Conservation (phyloP, 352 stramenopile species). For the Halophytophthora batemanensis region DNA sequence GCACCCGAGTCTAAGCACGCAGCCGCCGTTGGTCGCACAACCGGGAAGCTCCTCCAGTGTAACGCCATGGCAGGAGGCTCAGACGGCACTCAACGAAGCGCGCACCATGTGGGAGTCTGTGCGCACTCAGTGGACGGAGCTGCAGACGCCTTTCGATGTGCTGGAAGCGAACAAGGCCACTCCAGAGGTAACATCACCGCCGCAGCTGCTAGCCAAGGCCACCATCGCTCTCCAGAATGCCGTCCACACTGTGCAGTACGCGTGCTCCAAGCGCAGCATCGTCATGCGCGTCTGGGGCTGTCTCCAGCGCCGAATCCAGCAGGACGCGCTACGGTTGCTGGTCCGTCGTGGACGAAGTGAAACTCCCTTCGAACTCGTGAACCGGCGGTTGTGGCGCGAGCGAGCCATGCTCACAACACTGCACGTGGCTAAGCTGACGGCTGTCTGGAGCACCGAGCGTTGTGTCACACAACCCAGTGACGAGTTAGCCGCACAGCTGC, state of each 20-base stretch:
- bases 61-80: constrained; percentile 59
- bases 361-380: constrained; percentile 40
- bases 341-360: constrained; percentile 35
- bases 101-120: constrained; percentile 42
- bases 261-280: constrained; percentile 52
- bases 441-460: constrained; percentile 15
- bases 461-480: constrained; percentile 14
- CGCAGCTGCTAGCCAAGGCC: constrained; percentile 44
- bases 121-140: constrained; percentile 53
- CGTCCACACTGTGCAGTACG: constrained; percentile 71
- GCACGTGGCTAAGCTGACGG: constrained; percentile 32
- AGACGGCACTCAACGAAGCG: constrained; percentile 42
- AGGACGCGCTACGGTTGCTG: constrained; percentile 51
- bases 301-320: constrained; percentile 53
- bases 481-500: constrained; percentile 27
- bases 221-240: constrained; percentile 67
- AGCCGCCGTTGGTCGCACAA: not conserved
- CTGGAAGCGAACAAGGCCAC: constrained; percentile 31
- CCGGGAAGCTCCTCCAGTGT: not conserved
- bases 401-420: constrained; percentile 64
- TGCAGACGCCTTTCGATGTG: constrained; percentile 59
- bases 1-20: constrained; percentile 33
- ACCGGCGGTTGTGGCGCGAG: constrained; percentile 48
- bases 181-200: constrained; percentile 42
- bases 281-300: constrained; percentile 50